Conservation (phyloP, 129 eudicot genomes). For the Centella asiatica region DNA sequence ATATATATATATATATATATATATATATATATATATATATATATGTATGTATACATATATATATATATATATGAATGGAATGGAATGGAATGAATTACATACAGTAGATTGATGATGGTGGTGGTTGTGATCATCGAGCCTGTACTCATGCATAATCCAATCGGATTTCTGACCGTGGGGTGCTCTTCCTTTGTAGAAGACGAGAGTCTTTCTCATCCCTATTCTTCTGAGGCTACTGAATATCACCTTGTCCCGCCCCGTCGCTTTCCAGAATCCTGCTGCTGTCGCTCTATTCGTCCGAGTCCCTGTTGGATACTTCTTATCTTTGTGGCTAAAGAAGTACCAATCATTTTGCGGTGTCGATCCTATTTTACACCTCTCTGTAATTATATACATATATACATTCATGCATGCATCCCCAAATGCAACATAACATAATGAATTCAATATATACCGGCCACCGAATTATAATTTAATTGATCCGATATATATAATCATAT, state of each 20-base stretch:
- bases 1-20: too few species aligned
- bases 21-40: too few species aligned
- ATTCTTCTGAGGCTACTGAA: constrained; percentile 44
- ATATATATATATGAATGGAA: too few species aligned
- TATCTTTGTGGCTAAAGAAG: constrained; percentile 83
- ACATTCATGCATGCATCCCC: not conserved
- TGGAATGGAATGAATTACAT: too few species aligned
- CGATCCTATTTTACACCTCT: constrained; percentile 62
- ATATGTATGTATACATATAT: too few species aligned
- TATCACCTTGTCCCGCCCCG: constrained; percentile 75
- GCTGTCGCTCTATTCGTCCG: constrained; percentile 84
- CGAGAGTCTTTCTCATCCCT: constrained; percentile 85
- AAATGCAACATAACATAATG: too few species aligned
- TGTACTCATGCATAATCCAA: constrained; percentile 87
- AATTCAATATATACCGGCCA: not conserved
- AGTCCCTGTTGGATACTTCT: constrained; percentile 81
- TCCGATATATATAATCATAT: not conserved
- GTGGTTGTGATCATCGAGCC: constrained; percentile 40
- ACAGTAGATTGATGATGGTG: too few species aligned
- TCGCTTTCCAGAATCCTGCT: constrained; percentile 90
- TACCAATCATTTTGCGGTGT: constrained; percentile 83
- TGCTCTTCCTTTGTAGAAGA: constrained; percentile 81
- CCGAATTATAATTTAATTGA: not conserved
- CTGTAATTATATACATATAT: constrained; percentile 12
- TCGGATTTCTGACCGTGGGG: constrained; percentile 85